Evolutionary conservation across 2,329 filamentous ascomycete genomes (phyloP).

Genomic region (Sclerotinia minor): DNA sequence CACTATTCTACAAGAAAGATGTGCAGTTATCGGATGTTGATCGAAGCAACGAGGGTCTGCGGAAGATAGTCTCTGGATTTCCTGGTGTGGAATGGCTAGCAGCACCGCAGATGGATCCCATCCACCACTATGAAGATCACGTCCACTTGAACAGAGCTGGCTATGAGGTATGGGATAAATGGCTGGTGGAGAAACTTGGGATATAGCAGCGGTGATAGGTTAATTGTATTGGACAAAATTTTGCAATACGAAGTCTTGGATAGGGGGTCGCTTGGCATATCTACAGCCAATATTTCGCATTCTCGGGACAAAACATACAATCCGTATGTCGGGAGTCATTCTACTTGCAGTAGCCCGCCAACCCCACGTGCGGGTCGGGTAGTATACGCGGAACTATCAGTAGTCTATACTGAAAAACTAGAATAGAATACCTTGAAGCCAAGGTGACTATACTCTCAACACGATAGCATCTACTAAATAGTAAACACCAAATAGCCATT

Average conservation of each 20-base stretch:
- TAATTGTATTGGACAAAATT: not conserved
- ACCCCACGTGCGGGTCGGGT: not conserved
- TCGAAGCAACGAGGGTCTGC: conserved; percentile 21
- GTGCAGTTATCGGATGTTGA: conserved; percentile 19
- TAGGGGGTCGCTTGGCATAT: not conserved
- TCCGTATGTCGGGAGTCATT: not conserved
- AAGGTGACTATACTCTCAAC: not conserved
- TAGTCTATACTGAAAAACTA: not conserved
- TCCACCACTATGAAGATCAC: conserved; percentile 26
- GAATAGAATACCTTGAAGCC: not conserved
- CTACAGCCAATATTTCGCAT: not conserved
- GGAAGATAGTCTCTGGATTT: conserved; percentile 6
- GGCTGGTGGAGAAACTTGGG: conserved; percentile 21
- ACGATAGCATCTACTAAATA: no score
- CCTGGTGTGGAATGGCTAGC: conserved; percentile 23
- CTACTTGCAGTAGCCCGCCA: not conserved
- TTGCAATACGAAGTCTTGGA: not conserved
- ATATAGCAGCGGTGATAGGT: not conserved
- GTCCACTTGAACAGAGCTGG: conserved; percentile 29
- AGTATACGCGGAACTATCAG: no score
- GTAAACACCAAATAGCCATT: no score
- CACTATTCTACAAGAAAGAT: conserved; percentile 27
- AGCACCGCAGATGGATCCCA: conserved; percentile 19
- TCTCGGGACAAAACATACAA: not conserved
- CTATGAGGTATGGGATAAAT: conserved; percentile 28